These are phyloP conservation scores for Ceratobasidium sp. DNA, from an alignment of 1,284 basidiomycete species.

Conservation along the genomic window DNA sequence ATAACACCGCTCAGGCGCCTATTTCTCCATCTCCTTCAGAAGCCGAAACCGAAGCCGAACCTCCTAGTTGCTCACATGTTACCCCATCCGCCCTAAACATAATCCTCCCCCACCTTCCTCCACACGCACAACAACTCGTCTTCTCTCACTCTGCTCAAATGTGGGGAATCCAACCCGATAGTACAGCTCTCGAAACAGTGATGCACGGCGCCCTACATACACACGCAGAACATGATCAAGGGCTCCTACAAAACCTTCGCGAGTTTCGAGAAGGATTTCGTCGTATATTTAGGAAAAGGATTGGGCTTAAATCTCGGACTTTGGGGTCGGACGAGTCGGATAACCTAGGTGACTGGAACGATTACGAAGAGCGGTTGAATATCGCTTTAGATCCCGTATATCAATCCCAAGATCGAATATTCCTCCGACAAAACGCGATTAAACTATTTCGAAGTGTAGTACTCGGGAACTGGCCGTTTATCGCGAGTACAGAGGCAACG, in stretches of 20 bases:
- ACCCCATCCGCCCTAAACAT: slow-evolving; percentile 13
- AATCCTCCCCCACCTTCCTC: slow-evolving; percentile 10
- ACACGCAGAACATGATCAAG: neutral
- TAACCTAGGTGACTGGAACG: neutral
- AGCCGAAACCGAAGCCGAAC: no score
- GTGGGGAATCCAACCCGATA: slow-evolving; percentile 26
- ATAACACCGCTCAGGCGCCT: neutral
- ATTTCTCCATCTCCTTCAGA: neutral
- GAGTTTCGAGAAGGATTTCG: slow-evolving; percentile 26
- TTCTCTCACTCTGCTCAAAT: neutral
- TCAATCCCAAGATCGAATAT: neutral
- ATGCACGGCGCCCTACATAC: slow-evolving; percentile 13
- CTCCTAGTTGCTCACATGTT: neutral
- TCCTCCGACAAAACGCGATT: slow-evolving; percentile 20
- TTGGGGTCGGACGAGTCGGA: neutral
- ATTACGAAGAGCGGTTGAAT: neutral
- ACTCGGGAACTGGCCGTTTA: slow-evolving; percentile 39
- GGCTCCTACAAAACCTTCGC: slow-evolving; percentile 3
- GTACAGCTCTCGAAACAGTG: slow-evolving; percentile 11
- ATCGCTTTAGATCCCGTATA: neutral
- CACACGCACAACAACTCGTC: slow-evolving; percentile 9
- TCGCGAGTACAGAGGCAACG: neutral
- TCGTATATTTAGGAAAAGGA: neutral
- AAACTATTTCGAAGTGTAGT: slow-evolving; percentile 25
- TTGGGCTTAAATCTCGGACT: neutral